These are phyloP conservation scores for Saccharomyces kudriavzevii DNA, from an alignment of 805 yeast species.

Conservation along the genomic window DNA sequence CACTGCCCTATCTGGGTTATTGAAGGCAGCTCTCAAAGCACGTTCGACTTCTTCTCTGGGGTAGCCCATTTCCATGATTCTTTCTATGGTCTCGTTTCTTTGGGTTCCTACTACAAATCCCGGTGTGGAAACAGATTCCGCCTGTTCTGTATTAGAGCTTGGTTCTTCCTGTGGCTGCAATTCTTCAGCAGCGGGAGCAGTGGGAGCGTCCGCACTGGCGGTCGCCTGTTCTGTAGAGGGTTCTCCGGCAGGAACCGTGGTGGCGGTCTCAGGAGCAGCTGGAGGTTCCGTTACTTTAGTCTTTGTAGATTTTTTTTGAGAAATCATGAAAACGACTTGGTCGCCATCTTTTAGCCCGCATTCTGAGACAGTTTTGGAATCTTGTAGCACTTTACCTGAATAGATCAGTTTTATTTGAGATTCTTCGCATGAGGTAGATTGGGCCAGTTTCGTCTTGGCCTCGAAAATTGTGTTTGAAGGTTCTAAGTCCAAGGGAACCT, in stretches of 20 bases:
- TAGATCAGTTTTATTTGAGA: constrained; percentile 80
- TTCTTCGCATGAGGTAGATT: constrained; percentile 57
- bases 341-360: constrained; percentile 76
- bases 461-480: constrained; percentile 54
- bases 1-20: constrained; percentile 96
- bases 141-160: constrained; percentile 14
- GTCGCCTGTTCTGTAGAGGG: constrained; percentile 13
- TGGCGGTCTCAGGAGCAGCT: constrained; percentile 27
- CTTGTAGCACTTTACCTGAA: constrained; percentile 85
- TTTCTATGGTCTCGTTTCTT: constrained; percentile 68
- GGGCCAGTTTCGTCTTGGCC: constrained; percentile 69
- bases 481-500: constrained; percentile 71
- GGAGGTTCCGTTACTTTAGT: constrained; percentile 20
- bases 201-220: constrained; percentile 16
- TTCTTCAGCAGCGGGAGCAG: constrained; percentile 12
- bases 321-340: constrained; percentile 86
- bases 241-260: constrained; percentile 19
- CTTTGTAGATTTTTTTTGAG: constrained; percentile 39
- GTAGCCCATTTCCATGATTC: constrained; percentile 95
- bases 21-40: constrained; percentile 90
- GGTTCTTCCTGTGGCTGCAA: constrained; percentile 6
- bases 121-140: constrained; percentile 31
- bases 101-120: constrained; percentile 71
- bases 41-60: constrained; percentile 78
- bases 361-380: constrained; percentile 63